Percentiles rank a stretch among this genome's conserved stretches.
Conservation (phyloP, 2,329 filamentous ascomycete species). For the Fusarium floridanum region DNA sequence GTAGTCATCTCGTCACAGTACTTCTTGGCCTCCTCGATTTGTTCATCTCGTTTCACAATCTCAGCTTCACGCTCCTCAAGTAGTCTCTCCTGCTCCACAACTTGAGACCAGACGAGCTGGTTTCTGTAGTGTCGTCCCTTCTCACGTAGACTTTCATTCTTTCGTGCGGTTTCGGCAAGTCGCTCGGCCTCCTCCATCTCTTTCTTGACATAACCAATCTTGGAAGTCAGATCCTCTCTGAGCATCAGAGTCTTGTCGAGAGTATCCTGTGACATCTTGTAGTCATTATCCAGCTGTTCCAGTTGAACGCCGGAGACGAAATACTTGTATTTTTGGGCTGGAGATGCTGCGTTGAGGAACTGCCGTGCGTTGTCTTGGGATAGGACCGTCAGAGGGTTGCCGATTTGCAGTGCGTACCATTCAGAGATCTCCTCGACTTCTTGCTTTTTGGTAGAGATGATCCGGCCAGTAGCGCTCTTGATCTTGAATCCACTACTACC, state of each 20-base stretch:
- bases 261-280: conserved; percentile 83
- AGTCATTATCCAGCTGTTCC: conserved; percentile 92
- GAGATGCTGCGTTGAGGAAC: conserved; percentile 87
- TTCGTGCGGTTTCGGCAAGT: conserved; percentile 74
- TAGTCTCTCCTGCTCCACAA: conserved; percentile 77
- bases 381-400: conserved; percentile 95
- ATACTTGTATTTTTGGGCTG: conserved; percentile 92
- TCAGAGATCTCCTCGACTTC: conserved; percentile 95
- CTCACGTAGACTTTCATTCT: conserved; percentile 73
- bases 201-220: conserved; percentile 53
- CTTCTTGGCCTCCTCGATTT: conserved; percentile 47
- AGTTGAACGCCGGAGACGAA: conserved; percentile 96
- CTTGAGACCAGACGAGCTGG: conserved; percentile 89
- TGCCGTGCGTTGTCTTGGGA: conserved; percentile 96
- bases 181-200: conserved; percentile 70
- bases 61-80: conserved; percentile 54
- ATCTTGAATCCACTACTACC: conserved; percentile 88
- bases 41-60: conserved; percentile 41
- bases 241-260: conserved; percentile 72
- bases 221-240: conserved; percentile 53
- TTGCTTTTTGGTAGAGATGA: conserved; percentile 84
- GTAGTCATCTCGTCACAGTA: conserved; percentile 60
- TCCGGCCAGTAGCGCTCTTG: conserved; percentile 77
- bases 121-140: conserved; percentile 70
- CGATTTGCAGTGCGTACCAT: conserved; percentile 92